Evolutionary conservation across 106 monocot genomes (phyloP).

Genomic region (Phalaenopsis aphrodite): DNA sequence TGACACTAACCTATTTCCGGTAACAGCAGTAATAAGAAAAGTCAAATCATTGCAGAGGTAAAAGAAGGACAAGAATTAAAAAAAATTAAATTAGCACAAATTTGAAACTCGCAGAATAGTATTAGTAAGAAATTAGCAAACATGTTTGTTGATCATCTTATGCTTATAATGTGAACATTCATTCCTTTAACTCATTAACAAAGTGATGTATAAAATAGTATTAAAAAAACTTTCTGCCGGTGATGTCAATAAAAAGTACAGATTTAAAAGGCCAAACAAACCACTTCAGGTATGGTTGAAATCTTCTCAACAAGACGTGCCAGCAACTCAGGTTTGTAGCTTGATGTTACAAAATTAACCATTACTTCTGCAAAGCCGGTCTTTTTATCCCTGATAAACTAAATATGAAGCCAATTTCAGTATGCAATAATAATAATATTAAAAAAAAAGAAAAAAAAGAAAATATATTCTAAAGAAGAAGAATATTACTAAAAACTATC

Average conservation of each 20-base stretch:
- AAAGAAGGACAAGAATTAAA: not conserved
- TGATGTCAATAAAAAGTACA: not conserved
- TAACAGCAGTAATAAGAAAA: not conserved
- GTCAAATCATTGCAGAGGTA: not conserved
- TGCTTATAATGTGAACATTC: not conserved
- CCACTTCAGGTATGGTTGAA: constrained; percentile 79
- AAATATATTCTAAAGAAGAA: not conserved
- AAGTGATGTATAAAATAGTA: not conserved
- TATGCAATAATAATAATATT: not conserved
- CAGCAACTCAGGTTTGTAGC: constrained; percentile 59
- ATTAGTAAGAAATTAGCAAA: not conserved
- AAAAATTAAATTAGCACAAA: not conserved
- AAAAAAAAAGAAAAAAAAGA: not conserved
- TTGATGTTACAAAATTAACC: constrained; percentile 97
- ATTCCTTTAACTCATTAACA: not conserved
- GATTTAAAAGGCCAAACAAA: constrained; percentile 22
- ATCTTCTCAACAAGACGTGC: constrained; percentile 63
- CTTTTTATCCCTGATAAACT: constrained; percentile 52
- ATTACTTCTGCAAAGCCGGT: constrained; percentile 69
- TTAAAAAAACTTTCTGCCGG: not conserved
- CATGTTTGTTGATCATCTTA: not conserved
- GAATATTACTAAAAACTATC: not conserved
- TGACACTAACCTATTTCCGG: constrained; percentile 60
- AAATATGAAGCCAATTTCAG: constrained; percentile 6
- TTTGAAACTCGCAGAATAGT: not conserved